Conservation (phyloP, 2,329 filamentous ascomycete species). For the Lachnellula cervina region DNA sequence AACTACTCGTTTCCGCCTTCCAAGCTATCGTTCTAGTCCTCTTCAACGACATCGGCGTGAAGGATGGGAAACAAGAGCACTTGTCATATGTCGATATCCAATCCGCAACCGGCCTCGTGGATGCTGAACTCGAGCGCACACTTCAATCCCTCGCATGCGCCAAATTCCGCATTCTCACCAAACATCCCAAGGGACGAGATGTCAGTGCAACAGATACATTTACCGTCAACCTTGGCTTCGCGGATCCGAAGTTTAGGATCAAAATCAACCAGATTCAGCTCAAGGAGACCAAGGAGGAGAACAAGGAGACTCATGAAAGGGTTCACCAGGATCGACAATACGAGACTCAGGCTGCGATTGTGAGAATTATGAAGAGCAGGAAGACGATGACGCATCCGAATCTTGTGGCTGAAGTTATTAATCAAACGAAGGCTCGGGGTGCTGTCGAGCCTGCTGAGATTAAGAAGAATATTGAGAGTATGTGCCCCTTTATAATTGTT, state of each 20-base stretch:
- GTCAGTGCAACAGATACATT: conserved; percentile 78
- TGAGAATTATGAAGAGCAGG: conserved; percentile 92
- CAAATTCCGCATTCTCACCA: conserved; percentile 76
- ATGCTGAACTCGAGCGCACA: conserved; percentile 78
- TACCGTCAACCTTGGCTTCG: conserved; percentile 71
- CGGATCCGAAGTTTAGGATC: conserved; percentile 77
- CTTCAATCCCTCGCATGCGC: conserved; percentile 93
- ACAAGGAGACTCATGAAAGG: conserved; percentile 86
- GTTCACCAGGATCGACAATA: conserved; percentile 87
- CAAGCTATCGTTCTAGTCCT: conserved; percentile 87
- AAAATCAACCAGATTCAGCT: conserved; percentile 99
- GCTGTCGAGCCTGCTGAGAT: conserved; percentile 82
- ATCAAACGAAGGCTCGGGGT: conserved; percentile 79
- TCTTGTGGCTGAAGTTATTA: conserved; percentile 87
- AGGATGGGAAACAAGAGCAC: conserved; percentile 55
- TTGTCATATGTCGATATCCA: conserved; percentile 74
- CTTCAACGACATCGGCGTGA: conserved; percentile 66
- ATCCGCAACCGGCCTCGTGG: conserved; percentile 67
- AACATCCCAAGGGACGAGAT: conserved; percentile 80
- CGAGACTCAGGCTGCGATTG: conserved; percentile 95
- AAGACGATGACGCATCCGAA: conserved; percentile 85
- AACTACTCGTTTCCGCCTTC: conserved; percentile 85
- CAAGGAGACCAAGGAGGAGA: conserved; percentile 92
- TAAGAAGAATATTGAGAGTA: conserved; percentile 95
- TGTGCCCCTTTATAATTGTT: conserved; percentile 33